Evolutionary conservation across 140 eudicot species (phyloP).

Genomic region (Senecio squalidus): DNA sequence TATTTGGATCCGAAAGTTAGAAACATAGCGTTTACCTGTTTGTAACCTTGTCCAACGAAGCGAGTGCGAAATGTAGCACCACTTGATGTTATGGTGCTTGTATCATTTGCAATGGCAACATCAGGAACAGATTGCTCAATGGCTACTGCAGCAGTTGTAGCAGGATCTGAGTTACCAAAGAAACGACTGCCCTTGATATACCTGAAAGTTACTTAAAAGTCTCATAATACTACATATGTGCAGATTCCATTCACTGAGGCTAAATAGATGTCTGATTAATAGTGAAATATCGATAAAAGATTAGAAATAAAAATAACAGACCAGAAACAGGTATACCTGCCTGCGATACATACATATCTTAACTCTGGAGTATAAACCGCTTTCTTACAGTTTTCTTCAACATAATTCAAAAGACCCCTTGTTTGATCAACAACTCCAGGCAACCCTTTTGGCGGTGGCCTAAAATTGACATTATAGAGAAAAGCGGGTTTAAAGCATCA

Average conservation of each 20-base stretch:
- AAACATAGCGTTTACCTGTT: conserved; percentile 55
- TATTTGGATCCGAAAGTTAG: background rate
- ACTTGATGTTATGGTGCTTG: conserved; percentile 32
- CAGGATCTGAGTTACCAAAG: conserved; percentile 36
- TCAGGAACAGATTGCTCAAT: conserved; percentile 46
- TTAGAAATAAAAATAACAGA: no score
- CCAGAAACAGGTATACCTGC: conserved; percentile 70
- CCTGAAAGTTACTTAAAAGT: conserved; percentile 33
- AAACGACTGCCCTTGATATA: conserved; percentile 77
- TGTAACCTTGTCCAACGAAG: conserved; percentile 91
- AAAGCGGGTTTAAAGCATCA: background rate
- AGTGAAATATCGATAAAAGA: background rate
- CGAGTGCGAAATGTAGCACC: conserved; percentile 66
- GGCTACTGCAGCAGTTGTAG: conserved; percentile 23
- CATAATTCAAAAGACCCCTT: conserved; percentile 84
- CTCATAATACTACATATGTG: no score
- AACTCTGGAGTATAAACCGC: conserved; percentile 87
- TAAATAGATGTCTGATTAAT: background rate
- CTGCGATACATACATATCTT: conserved; percentile 91
- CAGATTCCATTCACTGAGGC: background rate
- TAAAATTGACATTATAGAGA: conserved; percentile 2
- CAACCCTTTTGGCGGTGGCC: conserved; percentile 89
- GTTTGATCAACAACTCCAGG: conserved; percentile 95
- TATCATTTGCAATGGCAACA: conserved; percentile 19
- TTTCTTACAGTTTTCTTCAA: conserved; percentile 68